Evolutionary conservation across 108 stramenopile genomes (phyloP).

Genomic region (Nitzschia sp.): DNA sequence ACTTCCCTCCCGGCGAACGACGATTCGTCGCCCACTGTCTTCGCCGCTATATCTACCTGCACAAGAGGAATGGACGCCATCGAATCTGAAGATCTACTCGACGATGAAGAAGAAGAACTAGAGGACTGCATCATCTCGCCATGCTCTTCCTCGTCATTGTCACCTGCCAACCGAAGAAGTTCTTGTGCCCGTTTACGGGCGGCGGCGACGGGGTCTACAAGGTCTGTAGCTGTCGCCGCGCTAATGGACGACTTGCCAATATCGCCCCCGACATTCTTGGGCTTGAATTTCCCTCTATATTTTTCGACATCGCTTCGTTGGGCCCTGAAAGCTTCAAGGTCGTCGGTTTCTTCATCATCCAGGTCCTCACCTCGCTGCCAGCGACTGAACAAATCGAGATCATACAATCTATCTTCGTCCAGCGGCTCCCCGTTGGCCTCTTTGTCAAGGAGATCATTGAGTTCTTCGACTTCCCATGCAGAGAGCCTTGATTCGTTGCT

Average conservation of each 20-base stretch:
- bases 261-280: no score
- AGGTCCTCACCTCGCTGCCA: conserved; percentile 19
- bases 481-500: conserved; percentile 28
- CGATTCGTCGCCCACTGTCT: neutral
- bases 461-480: conserved; percentile 14
- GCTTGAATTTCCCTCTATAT: no score
- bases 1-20: neutral
- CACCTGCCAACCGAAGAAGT: neutral
- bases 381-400: conserved; percentile 21
- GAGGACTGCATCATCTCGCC: neutral
- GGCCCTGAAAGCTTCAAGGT: conserved; percentile 1
- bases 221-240: no score
- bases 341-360: conserved; percentile 9
- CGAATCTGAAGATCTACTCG: neutral
- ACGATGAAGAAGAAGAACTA: neutral
- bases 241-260: no score
- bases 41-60: no score
- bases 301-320: neutral
- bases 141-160: neutral
- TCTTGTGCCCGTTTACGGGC: no score
- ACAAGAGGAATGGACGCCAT: neutral
- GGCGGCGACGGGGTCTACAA: no score
- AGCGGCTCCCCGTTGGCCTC: conserved; percentile 9
- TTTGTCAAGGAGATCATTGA: conserved; percentile 14
- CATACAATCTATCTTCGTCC: conserved; percentile 23